Evolutionary conservation across 306 rosid genomes (phyloP), one percentile per base, ranked within the genome.

Genomic region (Herpetospermum pedunculosum): DNA sequence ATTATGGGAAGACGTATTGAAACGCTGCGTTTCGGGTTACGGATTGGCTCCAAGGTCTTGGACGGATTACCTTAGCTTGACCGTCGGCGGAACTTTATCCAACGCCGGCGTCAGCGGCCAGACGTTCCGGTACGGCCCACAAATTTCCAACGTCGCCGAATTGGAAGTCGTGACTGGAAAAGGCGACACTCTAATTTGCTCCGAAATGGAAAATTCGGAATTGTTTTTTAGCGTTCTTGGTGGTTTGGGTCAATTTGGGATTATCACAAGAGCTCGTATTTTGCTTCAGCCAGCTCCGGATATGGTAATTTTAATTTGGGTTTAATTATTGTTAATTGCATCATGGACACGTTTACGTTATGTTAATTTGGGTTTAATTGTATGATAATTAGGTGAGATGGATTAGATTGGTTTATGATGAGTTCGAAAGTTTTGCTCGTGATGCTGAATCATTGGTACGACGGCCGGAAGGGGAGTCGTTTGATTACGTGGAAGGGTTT

Each of bases 41-140:
- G 69, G 88, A 7, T 55, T 91, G 1, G 88, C 97, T 12, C 99
- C 99, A 3, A 76, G 97, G 79, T 95, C 99, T 2, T 95, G 97
- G 97, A 91, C 99, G 0, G 99, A 95, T 83, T 95, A 91, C 49
- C 85, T 95, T 19, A 79, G 92, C 14, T 76, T 95, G 38, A 95
- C 96, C 50, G 99, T 95, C 3, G 99, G 99, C 3, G 99, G 99
- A 16, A 95, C 97, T 73, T 40, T 95, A 19, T 91, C 99, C 3
- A 95, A 95, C 87, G 99, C 92, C 34, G 99, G 99, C 7, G 99
- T 95, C 0, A 95, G 97, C 13, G 99, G 99, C 2, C 97, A 95
- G 57, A 46, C 96, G 4, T 95, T 95, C 89, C 92, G 96, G 77
- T 89, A 84, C 79, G 99, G 99, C 5, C 99, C 99, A 1, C 99